Base-by-base conservation (phyloP, 441 rosid genomes). In the Populus hybrid region DNA sequence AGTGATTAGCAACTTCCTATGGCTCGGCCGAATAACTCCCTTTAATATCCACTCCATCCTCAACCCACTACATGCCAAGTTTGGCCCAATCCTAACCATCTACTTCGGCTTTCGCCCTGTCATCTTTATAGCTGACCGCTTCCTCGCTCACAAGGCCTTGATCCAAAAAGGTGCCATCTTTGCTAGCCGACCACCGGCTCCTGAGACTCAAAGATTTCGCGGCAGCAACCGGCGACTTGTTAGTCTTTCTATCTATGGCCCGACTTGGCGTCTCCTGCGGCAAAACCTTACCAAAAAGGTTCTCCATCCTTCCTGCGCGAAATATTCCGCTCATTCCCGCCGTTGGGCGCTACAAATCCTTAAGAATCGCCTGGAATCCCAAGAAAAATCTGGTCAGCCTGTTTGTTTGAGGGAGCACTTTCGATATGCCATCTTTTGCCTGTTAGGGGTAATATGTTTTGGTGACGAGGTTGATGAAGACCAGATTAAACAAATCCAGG, bases 191-290 rank as follows among this genome's bases (percentile, higher is more conserved):
- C 79, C 76, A 2, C 68, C 63, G 2, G 9, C 38, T 2, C 14
- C 42, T 12, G 38, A 32, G 11, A 36, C 46, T 18, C 3, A 6
- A 1, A 66, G 4, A 32, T 9, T 79, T 34, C 1, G 16, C 6
- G 28, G 8, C n/a, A 23, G 40, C 50, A 53, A 79, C 30, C 59
- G 66, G 23, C 79, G 42, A 3, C 71, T 10, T 40, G 57, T 80
- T 8, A 71, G 5, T n/a, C 10, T 72, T 1, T 46, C 76, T 9
- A 53, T 26, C 23, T 75, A 71, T 23, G 79, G 79, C 2, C 70
- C 79, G 0, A 76, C 72, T 2, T 80, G 83, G 83, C 79, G 76
- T 9, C 70, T 72, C 14, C 67, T 80, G 1, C 70, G 80, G 24
- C 79, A 74, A 0, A 80, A 80, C 42, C 73, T 80, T n/a, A 67